Conservation (phyloP, 257 asterid genomes). For the Nicotiana noctiflora region DNA sequence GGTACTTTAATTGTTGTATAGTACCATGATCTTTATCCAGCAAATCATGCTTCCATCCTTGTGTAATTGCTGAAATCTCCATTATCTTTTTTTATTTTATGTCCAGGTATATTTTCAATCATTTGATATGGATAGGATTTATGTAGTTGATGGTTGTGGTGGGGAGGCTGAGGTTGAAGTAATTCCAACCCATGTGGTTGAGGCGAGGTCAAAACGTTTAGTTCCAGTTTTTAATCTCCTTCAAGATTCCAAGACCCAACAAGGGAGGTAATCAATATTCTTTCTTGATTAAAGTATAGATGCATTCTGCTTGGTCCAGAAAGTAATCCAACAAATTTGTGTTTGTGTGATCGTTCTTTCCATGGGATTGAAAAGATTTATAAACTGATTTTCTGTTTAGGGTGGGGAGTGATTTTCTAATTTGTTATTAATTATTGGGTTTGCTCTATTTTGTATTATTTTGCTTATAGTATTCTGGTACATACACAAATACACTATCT, state of each 20-base stretch:
- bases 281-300: background rate
- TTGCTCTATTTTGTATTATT: background rate
- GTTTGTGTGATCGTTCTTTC: background rate
- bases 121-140: constrained; percentile 32
- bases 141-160: constrained; percentile 25
- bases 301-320: too few species aligned
- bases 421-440: background rate
- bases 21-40: constrained; percentile 2
- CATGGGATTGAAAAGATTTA: background rate
- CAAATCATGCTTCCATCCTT: background rate
- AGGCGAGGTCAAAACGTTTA: constrained; percentile 56
- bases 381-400: background rate
- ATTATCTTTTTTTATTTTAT: background rate
- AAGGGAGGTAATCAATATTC: constrained; percentile 35
- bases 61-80: background rate
- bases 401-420: background rate
- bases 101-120: constrained; percentile 58
- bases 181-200: constrained; percentile 45
- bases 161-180: constrained; percentile 84
- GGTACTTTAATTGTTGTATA: constrained; percentile 34
- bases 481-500: background rate
- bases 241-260: constrained; percentile 49
- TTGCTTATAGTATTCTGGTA: background rate
- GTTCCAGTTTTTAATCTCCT: constrained; percentile 62
- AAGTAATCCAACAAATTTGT: background rate